Evolutionary conservation across 2,329 filamentous ascomycete genomes (phyloP).

Genomic region (Xylaria polymorpha): DNA sequence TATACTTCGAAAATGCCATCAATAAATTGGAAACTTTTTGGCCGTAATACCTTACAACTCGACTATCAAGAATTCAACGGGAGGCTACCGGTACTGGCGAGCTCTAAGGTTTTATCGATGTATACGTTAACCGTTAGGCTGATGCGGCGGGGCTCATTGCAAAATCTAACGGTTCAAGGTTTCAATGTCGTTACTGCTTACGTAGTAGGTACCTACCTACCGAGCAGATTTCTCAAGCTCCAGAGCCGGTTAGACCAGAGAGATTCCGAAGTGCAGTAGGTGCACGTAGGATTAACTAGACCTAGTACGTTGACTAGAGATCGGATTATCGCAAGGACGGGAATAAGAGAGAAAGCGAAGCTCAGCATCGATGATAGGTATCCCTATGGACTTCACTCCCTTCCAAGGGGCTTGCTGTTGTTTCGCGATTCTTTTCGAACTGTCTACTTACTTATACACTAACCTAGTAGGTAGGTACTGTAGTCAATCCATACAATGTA

Average conservation of each 20-base stretch:
- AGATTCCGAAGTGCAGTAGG: neutral
- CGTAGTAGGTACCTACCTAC: too few species aligned
- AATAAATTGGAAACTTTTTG: too few species aligned
- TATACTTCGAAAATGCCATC: neutral
- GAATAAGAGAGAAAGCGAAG: neutral
- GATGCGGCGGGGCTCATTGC: neutral
- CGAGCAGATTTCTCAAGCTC: neutral
- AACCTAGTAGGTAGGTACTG: too few species aligned
- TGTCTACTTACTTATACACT: neutral
- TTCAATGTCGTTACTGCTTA: too few species aligned
- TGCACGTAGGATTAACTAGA: neutral
- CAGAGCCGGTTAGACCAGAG: neutral
- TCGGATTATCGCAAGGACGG: neutral
- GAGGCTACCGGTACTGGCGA: neutral
- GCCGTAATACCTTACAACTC: too few species aligned
- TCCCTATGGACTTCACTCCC: neutral
- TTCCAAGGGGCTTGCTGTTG: neutral
- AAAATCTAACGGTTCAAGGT: neutral
- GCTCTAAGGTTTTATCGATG: neutral
- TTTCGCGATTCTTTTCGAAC: constrained; percentile 25
- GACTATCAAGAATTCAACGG: neutral
- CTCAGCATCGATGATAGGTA: too few species aligned
- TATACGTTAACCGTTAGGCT: neutral
- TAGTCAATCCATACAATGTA: too few species aligned
- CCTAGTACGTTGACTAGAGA: too few species aligned